Base-by-base conservation (phyloP, 2,329 filamentous ascomycete genomes). In the Fonsecaea multimorphosa region DNA sequence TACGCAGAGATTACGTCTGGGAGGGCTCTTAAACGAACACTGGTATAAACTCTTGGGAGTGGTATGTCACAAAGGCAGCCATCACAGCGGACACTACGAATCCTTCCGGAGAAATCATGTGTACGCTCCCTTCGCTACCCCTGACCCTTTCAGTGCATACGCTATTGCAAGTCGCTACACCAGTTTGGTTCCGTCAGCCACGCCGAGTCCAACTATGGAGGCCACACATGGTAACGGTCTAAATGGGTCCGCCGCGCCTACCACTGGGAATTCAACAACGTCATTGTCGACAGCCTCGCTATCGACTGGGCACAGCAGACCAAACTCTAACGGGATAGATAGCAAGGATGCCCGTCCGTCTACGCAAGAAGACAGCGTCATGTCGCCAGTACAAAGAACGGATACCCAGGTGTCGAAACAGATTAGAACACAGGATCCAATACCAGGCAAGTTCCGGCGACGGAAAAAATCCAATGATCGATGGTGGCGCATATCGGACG, bases 401-500 rank as follows among this genome's bases (percentile, higher is more conserved):
- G 57, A 69, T 16, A 71, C 69, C 3, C 67, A 70, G 44, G 49
- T 63, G n/a, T 70, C 71, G 19, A 68, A 64, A 38, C 68, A 70
- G 31, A 68, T 68, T 22, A 24, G 65, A 40, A 69, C 73, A 46
- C 71, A 70, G 31, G 70, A 72, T 12, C 68, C 72, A 22, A 68
- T 71, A 24, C 70, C 74, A 16, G 71, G 72, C 24, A 73, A 74
- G 57, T 66, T 65, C 38, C 86, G 82, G 69, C 88, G 86, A 71
- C 87, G 85, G 66, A 86, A 84, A 71, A 88, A 86, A 74, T 78
- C 81, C 12, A 85, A 84, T 52, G 90, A 96, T 74, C 88, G 90
- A 46, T 99, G 95, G 95, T 99, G 95, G 95, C 88, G 95, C 38
- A 96, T 99, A 71, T 97, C 93, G 70, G 95, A 99, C 76, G 95